Evolutionary conservation across 202 grass and related monocot species (phyloP), one percentile per base, ranked within the genome.

Genomic region (Setaria italica): DNA sequence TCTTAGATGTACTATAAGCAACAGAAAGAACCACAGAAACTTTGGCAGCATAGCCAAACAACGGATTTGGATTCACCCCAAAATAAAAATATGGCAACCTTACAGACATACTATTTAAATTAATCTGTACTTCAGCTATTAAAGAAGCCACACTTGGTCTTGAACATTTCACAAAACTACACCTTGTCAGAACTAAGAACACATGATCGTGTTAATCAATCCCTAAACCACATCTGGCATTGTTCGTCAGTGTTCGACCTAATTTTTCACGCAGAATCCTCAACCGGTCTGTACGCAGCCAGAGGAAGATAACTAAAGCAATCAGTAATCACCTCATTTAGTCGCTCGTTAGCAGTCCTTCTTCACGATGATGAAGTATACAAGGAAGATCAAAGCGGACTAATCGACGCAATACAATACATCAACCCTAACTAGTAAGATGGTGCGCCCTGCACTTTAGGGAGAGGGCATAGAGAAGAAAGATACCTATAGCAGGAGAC

Each of bases 381-480:
- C 21, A 58, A n/a, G 16, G 9, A 45, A 70, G 9, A 43, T 60
- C 57, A 11, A 60, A 60, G 10, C 11, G 25, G 59, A 30, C 4
- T 63, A 32, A 6, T 33, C 60, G 60, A 32, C 3, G 60, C 29
- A 9, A 63, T 30, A 3, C 12, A 13, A 29, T 30, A 7, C n/a
- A 73, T 73, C 13, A 53, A 73, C 25, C 70, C 70, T 73, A 53
- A 9, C 25, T 71, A 29, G 10, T 47, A 71, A 7, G n/a, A 71
- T 48, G 68, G 11, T 16, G n/a, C 21, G 6, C 45, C 21, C 42
- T 72, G 45, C 69, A 49, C 69, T 46, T 72, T 72, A 12, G 43
- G 69, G n/a, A 9, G 14, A 32, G 7, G 25, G 6, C 6, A 13
- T 9, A 0, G 70, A 50, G 70, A 25, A 16, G 25, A 73, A 25